Evolutionary conservation across 179 eudicot genomes (phyloP), one percentile per base, ranked within the genome.

Genomic region (Actinidia chinensis): DNA sequence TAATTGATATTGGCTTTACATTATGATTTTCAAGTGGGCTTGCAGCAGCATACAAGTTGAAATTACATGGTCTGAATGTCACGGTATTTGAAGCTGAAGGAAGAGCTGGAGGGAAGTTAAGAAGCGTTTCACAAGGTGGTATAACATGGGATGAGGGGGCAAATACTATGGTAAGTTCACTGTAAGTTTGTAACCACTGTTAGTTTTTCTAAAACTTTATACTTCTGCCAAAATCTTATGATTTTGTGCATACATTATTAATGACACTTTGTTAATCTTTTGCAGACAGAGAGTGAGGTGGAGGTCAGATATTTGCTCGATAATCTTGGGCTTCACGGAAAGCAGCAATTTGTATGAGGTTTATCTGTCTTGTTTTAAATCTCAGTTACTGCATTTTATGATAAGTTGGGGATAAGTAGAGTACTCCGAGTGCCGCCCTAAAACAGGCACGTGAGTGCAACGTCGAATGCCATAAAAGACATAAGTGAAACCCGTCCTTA

Each of bases 131-230:
- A n/a, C 90, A 85, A 71, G 85, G 87, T 85, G 95, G 98, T 83
- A 76, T 91, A 58, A 83, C 90, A 82, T 95, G 98, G 98, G 98
- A 93, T 63, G 98, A 91, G 81, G 98, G 98, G n/a, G 98, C 98
- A 33, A 95, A 95, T 80, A 95, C 98, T 54, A 95, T 95, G 98
- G 98, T 91, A 82, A 74, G 75, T 54, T 82, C 63, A 66, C 2
- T 65, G 61, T 63, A 65, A 36, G 33, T 36, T 65, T 65, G 69
- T 23, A 28, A 68, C 28, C 28, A 5, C 58, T 10, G 33, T 28
- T 28, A 4, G 33, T 51, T 65, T 51, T 13, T 76, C 60, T 66
- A 15, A 36, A 12, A 40, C 43, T 15, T 10, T 68, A 14, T 65
- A 36, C 43, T 17, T 25, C 7, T 58, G 47, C 52, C 44, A 55